Evolutionary conservation across 2,329 filamentous ascomycete genomes (phyloP), one percentile per base, ranked within the genome.

Genomic region (Ophiocordyceps camponoti-saundersi): DNA sequence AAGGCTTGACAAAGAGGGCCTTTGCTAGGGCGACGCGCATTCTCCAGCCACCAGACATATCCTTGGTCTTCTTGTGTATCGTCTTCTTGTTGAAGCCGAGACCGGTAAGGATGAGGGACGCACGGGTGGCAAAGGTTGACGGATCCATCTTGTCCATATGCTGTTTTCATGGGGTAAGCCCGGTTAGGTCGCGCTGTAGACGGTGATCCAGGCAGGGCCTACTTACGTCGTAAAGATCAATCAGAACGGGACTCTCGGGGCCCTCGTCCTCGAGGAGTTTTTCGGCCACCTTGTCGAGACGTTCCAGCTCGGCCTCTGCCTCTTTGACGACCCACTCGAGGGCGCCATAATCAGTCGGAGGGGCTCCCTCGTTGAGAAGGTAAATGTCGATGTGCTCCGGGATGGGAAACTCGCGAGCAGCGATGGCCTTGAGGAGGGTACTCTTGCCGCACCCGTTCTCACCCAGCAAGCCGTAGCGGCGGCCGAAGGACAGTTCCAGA

Each of bases 11-110:
- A 73, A 98, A 98, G 46, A 98, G 82, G 48, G 92, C 92, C 75
- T 96, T 95, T 63, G 77, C 92, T 51, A 98, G 81, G 48, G 92
- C 92, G 49, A 98, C 92, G 77, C 93, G 87, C 92, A 98, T 98
- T 75, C 90, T 82, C 92, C 92, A 98, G 58, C 92, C 92, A 86
- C 92, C 92, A 55, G 92, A 98, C 93, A 98, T 98, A 66, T 98
- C 93, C 79, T 96, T 98, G 59, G 93, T 98, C 80, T 93, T 95
- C 79, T 98, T 98, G 68, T 93, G 73, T 62, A 98, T 96, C 48
- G 93, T 98, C 57, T 69, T 70, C 75, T 96, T 96, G 81, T 98
- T 95, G 80, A 98, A 98, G 55, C 92, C 92, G 49, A 98, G 84
- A 88, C 92, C 92, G 48, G 92, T 98, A 57, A 98, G 69, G 64